phyloP scores from a whole-genome alignment of 495 filamentous ascomycete species.

The Penicillium desertorum region DNA sequence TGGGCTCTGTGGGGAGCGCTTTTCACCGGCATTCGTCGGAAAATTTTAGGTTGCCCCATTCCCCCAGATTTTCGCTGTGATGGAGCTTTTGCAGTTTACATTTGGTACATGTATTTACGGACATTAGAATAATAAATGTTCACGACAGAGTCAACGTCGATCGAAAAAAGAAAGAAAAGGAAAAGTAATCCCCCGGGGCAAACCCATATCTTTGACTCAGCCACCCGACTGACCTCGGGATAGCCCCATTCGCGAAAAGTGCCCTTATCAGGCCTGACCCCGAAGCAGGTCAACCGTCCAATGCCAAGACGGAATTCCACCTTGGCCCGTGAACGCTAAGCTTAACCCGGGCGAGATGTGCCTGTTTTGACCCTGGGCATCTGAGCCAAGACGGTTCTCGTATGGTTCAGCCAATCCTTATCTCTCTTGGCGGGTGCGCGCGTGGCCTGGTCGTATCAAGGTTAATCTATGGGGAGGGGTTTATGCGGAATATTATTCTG shows the following conservation, averaged over 20 bases:
- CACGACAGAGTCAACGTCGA: neutral
- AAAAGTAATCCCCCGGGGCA: neutral
- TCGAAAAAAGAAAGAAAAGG: neutral
- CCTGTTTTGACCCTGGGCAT: neutral
- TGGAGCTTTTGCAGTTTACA: neutral
- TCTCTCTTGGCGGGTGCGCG: constrained; percentile 3
- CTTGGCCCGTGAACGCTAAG: constrained; percentile 1
- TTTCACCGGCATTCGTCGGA: constrained; percentile 1
- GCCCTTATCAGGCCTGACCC: neutral
- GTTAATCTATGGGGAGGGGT: neutral
- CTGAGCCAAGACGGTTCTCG: neutral
- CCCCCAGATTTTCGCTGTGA: neutral
- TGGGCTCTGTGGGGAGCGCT: constrained; percentile 9
- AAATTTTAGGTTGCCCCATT: neutral
- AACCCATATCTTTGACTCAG: constrained; percentile 9
- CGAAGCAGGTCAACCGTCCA: neutral
- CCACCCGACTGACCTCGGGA: constrained; percentile 1
- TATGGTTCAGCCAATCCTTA: constrained; percentile 6
- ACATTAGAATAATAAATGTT: neutral
- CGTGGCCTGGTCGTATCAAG: neutral
- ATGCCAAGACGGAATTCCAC: constrained; percentile 4
- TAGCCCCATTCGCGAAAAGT: neutral
- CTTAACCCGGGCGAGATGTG: neutral
- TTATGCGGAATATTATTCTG: neutral
- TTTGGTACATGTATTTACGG: neutral